These are phyloP conservation scores for Globisporangium apiculatum DNA, from an alignment of 352 stramenopile genomes.

Conservation along the genomic window DNA sequence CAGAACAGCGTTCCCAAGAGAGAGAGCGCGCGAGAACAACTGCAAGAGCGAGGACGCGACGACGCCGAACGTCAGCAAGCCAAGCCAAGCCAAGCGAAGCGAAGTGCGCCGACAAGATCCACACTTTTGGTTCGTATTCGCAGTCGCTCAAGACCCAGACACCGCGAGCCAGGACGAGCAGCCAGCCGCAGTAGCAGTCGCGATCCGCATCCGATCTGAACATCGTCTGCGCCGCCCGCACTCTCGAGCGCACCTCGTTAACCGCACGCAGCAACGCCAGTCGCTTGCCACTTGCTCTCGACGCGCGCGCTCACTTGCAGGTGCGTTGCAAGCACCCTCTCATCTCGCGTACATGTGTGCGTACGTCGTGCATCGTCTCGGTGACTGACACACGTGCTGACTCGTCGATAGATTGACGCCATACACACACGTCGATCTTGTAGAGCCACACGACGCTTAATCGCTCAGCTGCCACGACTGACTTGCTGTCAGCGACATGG, in stretches of 20 bases:
- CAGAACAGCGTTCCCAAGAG: no score
- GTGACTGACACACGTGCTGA: no score
- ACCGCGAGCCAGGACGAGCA: neutral
- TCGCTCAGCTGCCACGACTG: neutral
- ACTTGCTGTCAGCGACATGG: slow-evolving; percentile 11
- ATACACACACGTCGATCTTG: neutral
- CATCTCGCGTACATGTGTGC: no score
- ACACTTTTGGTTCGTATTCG: slow-evolving; percentile 16
- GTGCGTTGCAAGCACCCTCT: no score
- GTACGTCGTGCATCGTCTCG: no score
- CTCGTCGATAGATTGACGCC: neutral
- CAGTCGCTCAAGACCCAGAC: neutral
- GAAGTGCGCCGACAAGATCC: slow-evolving; percentile 13
- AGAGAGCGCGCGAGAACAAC: neutral
- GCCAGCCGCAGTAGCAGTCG: neutral
- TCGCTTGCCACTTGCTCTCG: neutral
- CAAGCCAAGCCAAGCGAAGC: slow-evolving; percentile 3
- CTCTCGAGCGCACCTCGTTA: neutral
- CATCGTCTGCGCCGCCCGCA: neutral
- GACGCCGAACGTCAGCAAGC: slow-evolving; percentile 2
- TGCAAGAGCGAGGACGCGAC: neutral
- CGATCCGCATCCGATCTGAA: neutral
- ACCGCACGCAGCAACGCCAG: neutral
- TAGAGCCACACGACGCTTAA: neutral
- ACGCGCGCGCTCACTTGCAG: no score